Base-by-base conservation (phyloP, 2,329 filamentous ascomycete genomes). In the Escovopsis weberi region DNA sequence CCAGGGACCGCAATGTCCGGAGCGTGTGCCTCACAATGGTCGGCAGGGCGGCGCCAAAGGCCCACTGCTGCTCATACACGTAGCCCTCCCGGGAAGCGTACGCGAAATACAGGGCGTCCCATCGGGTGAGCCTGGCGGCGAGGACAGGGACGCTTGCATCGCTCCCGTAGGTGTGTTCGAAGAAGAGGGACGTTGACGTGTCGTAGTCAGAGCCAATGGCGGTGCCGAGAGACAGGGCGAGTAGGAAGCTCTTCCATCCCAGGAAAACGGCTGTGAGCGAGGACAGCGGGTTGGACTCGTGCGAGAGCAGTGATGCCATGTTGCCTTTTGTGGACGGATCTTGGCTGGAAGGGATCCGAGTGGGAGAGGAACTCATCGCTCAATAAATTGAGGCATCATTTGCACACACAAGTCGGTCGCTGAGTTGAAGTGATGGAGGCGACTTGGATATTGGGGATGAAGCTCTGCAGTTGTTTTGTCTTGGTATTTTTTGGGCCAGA, bases 61-160 rank as follows among this genome's bases (percentile, higher is more conserved):
- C 85, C 84, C 84, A 91, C 60, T 89, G 82, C 62, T 91, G 85
- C 63, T 93, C 85, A 57, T 77, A 82, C 10, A 79, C 43, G 51
- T 85, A 79, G 32, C 81, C 82, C 10, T 73, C 67, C 36, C 68
- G 68, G 4, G 82, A 74, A 37, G 68, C 59, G 49, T 77, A 70
- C 45, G 80, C 65, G 54, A 80, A 89, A 59, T 89, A 91, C 50
- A 93, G 68, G 30, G 80, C 82, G 58, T 93, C 85, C 85, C 85
- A 93, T 58, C 83, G 72, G 6, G 78, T 78, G 45, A 91, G 64
- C 37, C 75, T 75, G 32, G 69, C 61, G 18, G 68, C 59, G 2
- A 82, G 51, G 10, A 65, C 50, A 28, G 71, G 52, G 28, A 75
- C 61, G 39, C 62, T 55, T 11, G 65, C 44, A 40, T 57, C 52